phyloP scores from a whole-genome alignment of 345 rosid genomes.

The Turnera subulata region DNA sequence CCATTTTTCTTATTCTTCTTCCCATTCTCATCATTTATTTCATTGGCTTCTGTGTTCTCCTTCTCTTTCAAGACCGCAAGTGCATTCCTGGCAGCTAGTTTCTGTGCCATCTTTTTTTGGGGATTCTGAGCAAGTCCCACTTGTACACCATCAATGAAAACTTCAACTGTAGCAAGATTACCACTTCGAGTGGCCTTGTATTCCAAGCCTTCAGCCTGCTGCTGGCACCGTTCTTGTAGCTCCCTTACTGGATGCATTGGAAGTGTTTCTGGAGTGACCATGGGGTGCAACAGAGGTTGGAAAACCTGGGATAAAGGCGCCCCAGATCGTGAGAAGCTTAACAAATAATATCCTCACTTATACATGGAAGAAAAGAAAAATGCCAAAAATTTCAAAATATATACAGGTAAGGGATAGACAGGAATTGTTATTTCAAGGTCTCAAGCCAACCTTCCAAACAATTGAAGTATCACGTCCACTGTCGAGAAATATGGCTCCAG shows the following conservation, averaged over 20 bases:
- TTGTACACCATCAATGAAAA: conserved; percentile 84
- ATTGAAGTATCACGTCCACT: conserved; percentile 63
- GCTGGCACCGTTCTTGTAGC: conserved; percentile 98
- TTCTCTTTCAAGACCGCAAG: conserved; percentile 79
- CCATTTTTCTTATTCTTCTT: conserved; percentile 76
- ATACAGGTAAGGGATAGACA: neutral
- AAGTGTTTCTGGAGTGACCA: conserved; percentile 98
- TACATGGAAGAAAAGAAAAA: neutral
- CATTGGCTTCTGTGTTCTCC: conserved; percentile 57
- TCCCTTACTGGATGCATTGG: conserved; percentile 99
- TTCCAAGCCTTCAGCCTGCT: conserved; percentile 96
- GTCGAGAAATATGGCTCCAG: conserved; percentile 97
- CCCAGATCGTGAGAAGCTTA: neutral
- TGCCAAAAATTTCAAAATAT: neutral
- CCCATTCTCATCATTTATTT: conserved; percentile 43
- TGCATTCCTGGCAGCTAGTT: conserved; percentile 95
- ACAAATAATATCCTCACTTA: conserved; percentile 4
- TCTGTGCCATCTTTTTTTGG: conserved; percentile 99
- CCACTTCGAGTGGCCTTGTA: conserved; percentile 84
- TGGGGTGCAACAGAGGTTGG: conserved; percentile 89
- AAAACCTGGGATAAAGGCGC: conserved; percentile 49
- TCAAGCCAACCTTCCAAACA: conserved; percentile 84
- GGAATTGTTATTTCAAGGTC: neutral
- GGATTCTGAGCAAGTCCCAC: conserved; percentile 92
- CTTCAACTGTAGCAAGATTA: conserved; percentile 93